Evolutionary conservation across 2,329 filamentous ascomycete species (phyloP), one percentile per base, ranked within the genome.

Genomic region (Madurella mycetomatis): DNA sequence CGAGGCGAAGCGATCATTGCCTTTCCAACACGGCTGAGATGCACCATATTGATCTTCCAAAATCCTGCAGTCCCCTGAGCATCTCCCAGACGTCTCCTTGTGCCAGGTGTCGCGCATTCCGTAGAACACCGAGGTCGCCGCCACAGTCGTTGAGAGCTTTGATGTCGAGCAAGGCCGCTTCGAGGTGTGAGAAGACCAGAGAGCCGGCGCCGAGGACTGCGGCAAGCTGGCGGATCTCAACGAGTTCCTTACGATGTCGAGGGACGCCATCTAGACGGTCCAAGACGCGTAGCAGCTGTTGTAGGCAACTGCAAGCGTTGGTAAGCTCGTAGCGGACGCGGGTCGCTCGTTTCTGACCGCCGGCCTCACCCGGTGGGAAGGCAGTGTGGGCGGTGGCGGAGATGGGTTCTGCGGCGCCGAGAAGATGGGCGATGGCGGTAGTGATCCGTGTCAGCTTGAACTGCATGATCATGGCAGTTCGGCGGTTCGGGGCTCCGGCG

Each of bases 61-160:
- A 37, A 12, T 53, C 51, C n/a, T 32, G 40, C 45, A 53, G 15
- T 17, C 51, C 51, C 51, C 15, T 31, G 31, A 53, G 39, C 45
- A 43, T 18, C 41, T 53, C 51, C 51, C 51, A 40, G 31, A 53
- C 45, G 40, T 53, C 45, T 5, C 25, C 25, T 25, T 25, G 25
- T 25, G 25, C 25, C 7, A 25, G 25, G 25, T 25, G 25, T 7
- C 25, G 25, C 25, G 25, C 25, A 25, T 25, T 25, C 7, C 25
- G 25, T 25, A 25, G 25, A 25, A 7, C 25, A 25, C 25, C 25
- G 25, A 7, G 25, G 25, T 25, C 25, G 25, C 25, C 25, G 25
- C 25, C 7, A 25, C 25, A 4, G 25, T 25, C 25, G 7, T 7
- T 25, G 25, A 25, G 25, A 7, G 25, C 25, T 25, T 4, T 25